Percentiles rank a stretch among this genome's conserved stretches.
Conservation (phyloP, 2,329 filamentous ascomycete genomes). For the Fusarium sp. region DNA sequence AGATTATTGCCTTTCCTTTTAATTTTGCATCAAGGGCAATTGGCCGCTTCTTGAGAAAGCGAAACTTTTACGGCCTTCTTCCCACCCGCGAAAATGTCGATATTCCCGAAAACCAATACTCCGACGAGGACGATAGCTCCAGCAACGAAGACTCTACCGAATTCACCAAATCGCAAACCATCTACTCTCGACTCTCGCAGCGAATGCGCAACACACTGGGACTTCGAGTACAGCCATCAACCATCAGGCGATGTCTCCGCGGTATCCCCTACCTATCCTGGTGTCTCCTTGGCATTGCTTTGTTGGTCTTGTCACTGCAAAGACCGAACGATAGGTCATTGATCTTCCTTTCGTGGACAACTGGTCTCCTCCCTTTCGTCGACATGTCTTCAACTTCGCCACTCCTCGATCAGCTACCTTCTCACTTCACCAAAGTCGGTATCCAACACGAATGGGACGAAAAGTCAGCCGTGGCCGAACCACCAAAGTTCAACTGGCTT, state of each 20-base stretch:
- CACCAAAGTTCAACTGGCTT: slow-evolving; percentile 45
- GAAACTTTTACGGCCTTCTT: slow-evolving; percentile 22
- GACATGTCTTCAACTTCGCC: slow-evolving; percentile 53
- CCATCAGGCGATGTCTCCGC: slow-evolving; percentile 15
- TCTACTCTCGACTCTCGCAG: slow-evolving; percentile 6
- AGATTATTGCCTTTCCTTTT: slow-evolving; percentile 50
- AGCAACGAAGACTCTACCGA: slow-evolving; percentile 6
- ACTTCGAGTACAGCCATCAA: slow-evolving; percentile 13
- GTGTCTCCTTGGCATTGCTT: slow-evolving; percentile 39
- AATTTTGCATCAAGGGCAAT: slow-evolving; percentile 21
- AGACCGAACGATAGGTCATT: slow-evolving; percentile 52
- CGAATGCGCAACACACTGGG: slow-evolving; percentile 16
- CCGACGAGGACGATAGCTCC: slow-evolving; percentile 22
- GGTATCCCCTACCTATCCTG: slow-evolving; percentile 43
- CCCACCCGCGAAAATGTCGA: slow-evolving; percentile 22
- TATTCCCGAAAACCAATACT: slow-evolving; percentile 6
- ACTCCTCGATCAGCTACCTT: slow-evolving; percentile 44
- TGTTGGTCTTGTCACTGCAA: slow-evolving; percentile 41
- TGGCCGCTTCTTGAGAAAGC: slow-evolving; percentile 25
- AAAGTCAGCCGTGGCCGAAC: slow-evolving; percentile 45
- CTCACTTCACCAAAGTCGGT: slow-evolving; percentile 44
- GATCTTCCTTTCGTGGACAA: slow-evolving; percentile 54
- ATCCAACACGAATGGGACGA: slow-evolving; percentile 49
- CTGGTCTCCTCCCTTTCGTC: slow-evolving; percentile 52
- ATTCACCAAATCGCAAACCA: slow-evolving; percentile 12